Evolutionary conservation across 805 yeast species (phyloP).

Genomic region (Kuraishia capsulata): DNA sequence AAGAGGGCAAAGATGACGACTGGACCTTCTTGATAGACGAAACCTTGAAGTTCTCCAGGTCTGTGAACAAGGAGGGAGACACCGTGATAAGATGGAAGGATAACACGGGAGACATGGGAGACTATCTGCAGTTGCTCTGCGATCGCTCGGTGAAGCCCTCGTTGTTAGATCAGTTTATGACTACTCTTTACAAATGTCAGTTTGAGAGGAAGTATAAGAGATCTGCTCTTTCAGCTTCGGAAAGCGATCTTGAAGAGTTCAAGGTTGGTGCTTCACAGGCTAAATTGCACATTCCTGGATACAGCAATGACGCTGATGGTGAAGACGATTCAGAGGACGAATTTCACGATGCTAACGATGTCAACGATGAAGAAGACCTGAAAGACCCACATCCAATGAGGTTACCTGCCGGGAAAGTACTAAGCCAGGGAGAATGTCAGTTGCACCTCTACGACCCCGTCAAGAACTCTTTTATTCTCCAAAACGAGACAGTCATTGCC

Average conservation of each 20-base stretch:
- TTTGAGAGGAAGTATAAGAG: slow-evolving; percentile 67
- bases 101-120: slow-evolving; percentile 78
- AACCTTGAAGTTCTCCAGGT: slow-evolving; percentile 45
- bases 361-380: slow-evolving; percentile 5
- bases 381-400: not conserved
- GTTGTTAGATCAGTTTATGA: slow-evolving; percentile 55
- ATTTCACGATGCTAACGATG: slow-evolving; percentile 13
- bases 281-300: not conserved
- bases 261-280: slow-evolving; percentile 19
- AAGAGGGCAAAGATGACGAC: slow-evolving; percentile 43
- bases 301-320: slow-evolving; percentile 11
- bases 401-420: not conserved
- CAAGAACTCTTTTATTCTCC: slow-evolving; percentile 35
- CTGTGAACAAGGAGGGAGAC: slow-evolving; percentile 42
- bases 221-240: slow-evolving; percentile 34
- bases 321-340: slow-evolving; percentile 18
- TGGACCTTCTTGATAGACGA: slow-evolving; percentile 62
- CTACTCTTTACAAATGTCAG: slow-evolving; percentile 54
- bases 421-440: slow-evolving; percentile 10
- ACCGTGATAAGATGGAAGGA: slow-evolving; percentile 73
- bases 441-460: slow-evolving; percentile 51
- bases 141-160: slow-evolving; percentile 47
- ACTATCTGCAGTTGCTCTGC: slow-evolving; percentile 70
- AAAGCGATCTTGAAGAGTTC: slow-evolving; percentile 49
- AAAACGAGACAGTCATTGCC: slow-evolving; percentile 24